Percentiles rank a stretch among this genome's conserved stretches.
phyloP scores from a whole-genome alignment of 2,329 filamentous ascomycete genomes.

The Trichoderma sp. region DNA sequence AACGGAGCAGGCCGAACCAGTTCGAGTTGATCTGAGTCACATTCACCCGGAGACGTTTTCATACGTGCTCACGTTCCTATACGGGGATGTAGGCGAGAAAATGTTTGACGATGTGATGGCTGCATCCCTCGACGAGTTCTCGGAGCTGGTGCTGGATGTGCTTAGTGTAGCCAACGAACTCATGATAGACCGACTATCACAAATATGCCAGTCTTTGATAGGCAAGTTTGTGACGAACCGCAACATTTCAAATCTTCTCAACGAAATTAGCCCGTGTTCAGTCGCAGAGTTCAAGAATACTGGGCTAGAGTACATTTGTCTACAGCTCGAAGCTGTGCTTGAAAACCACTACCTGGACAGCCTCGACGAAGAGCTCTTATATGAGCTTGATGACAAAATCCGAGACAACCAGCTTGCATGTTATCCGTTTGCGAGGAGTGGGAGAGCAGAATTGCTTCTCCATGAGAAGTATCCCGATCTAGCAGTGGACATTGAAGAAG shows the following conservation, averaged over 20 bases:
- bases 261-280: constrained; percentile 80
- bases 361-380: constrained; percentile 79
- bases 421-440: constrained; percentile 76
- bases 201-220: constrained; percentile 83
- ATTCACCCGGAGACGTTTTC: constrained; percentile 72
- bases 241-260: constrained; percentile 83
- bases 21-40: constrained; percentile 81
- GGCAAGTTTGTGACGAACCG: constrained; percentile 82
- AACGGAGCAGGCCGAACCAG: constrained; percentile 40
- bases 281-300: constrained; percentile 85
- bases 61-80: constrained; percentile 78
- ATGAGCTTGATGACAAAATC: constrained; percentile 78
- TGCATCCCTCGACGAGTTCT: constrained; percentile 75
- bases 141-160: constrained; percentile 87
- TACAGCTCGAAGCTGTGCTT: constrained; percentile 88
- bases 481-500: constrained; percentile 66
- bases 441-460: constrained; percentile 66
- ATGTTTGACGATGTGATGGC: constrained; percentile 78
- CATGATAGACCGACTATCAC: constrained; percentile 88
- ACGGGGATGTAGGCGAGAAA: constrained; percentile 77
- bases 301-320: constrained; percentile 84
- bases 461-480: constrained; percentile 66
- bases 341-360: constrained; percentile 86
- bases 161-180: constrained; percentile 89
- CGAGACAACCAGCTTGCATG: constrained; percentile 78